These are phyloP conservation scores for Hypoxylon rickii DNA, from an alignment of 495 filamentous ascomycete genomes.

Conservation along the genomic window DNA sequence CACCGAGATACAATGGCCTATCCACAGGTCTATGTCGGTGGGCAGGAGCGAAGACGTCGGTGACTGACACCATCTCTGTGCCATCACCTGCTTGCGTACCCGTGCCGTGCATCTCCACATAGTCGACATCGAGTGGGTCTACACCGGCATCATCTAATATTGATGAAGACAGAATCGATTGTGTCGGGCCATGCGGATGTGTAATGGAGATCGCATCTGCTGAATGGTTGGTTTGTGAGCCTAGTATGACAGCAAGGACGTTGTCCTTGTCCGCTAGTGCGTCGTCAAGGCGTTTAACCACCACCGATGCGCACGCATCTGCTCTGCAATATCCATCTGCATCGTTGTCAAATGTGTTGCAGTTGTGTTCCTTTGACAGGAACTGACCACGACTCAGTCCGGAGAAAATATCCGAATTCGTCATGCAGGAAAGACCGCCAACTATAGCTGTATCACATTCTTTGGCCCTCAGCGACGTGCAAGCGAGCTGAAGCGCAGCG, in stretches of 20 bases:
- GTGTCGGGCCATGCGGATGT: conserved; percentile 74
- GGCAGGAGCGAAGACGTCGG: conserved; percentile 78
- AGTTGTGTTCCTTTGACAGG: conserved; percentile 76
- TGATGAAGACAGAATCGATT: conserved; percentile 69
- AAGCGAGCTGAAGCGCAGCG: conserved; percentile 82
- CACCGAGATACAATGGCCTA: conserved; percentile 78
- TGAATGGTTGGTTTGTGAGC: conserved; percentile 74
- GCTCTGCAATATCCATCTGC: conserved; percentile 81
- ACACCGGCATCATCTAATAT: conserved; percentile 71
- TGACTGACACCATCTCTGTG: conserved; percentile 78
- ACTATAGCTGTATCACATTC: conserved; percentile 86
- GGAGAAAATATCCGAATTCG: conserved; percentile 83
- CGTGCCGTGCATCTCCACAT: conserved; percentile 90
- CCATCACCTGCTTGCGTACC: conserved; percentile 84
- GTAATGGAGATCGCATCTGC: conserved; percentile 82
- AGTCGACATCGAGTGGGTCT: conserved; percentile 74
- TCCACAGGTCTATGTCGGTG: conserved; percentile 65
- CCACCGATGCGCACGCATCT: conserved; percentile 71
- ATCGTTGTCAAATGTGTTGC: conserved; percentile 77
- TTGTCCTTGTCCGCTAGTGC: conserved; percentile 75
- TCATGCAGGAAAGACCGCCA: conserved; percentile 79
- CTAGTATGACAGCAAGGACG: conserved; percentile 69
- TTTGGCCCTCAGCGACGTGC: conserved; percentile 77
- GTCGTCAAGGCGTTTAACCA: conserved; percentile 77
- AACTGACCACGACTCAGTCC: conserved; percentile 85